These are phyloP conservation scores for Pichia nakasei DNA, from an alignment of 805 yeast genomes.

Conservation along the genomic window DNA sequence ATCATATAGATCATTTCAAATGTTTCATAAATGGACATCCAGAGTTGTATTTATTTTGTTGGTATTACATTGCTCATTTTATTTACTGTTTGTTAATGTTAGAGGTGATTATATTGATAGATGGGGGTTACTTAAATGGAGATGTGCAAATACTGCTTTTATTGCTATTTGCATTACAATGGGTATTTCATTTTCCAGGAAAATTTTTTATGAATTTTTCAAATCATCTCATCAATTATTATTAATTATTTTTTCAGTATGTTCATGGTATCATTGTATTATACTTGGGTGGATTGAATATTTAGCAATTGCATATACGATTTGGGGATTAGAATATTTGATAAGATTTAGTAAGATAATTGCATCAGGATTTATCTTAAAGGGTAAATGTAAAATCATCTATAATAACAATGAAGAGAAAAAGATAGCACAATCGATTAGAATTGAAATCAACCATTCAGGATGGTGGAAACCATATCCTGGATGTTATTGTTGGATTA, in stretches of 20 bases:
- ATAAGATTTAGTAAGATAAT: constrained; percentile 46
- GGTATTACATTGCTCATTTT: constrained; percentile 31
- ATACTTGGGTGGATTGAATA: constrained; percentile 44
- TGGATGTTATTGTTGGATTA: constrained; percentile 56
- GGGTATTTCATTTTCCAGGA: constrained; percentile 28
- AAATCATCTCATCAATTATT: constrained; percentile 35
- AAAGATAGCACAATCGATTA: constrained; percentile 31
- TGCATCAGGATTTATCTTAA: constrained; percentile 50
- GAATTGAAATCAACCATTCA: constrained; percentile 43
- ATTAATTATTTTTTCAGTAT: constrained; percentile 33
- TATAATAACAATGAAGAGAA: constrained; percentile 7
- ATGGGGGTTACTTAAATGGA: constrained; percentile 34
- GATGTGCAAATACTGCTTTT: constrained; percentile 34
- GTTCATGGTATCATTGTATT: constrained; percentile 39
- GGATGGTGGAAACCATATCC: constrained; percentile 46
- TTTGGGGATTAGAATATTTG: constrained; percentile 66
- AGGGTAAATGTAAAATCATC: constrained; percentile 35
- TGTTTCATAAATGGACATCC: constrained; percentile 34
- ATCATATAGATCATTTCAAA: constrained; percentile 28
- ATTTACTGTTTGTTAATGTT: constrained; percentile 28
- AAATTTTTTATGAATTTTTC: constrained; percentile 36
- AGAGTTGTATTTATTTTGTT: constrained; percentile 31
- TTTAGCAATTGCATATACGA: constrained; percentile 44
- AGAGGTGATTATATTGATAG: constrained; percentile 29
- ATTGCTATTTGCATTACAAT: constrained; percentile 22